Evolutionary conservation across 164 flowering plant species (phyloP).

Genomic region (Vitis vinifera): DNA sequence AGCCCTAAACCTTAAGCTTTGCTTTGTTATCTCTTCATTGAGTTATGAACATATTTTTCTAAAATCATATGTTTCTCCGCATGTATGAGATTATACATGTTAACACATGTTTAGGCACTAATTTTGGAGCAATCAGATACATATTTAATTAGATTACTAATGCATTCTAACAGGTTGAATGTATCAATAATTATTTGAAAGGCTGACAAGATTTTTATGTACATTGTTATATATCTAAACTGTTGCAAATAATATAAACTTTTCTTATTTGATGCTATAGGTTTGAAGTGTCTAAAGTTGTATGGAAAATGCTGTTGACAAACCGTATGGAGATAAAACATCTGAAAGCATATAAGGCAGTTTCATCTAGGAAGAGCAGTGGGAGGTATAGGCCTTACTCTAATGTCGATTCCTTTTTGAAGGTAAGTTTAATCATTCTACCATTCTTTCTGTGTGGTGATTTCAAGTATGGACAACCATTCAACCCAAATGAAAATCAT

Average conservation of each 20-base stretch:
- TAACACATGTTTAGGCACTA: background rate
- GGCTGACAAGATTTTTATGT: too few relatives aligned
- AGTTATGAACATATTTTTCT: too few relatives aligned
- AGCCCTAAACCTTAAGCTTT: too few relatives aligned
- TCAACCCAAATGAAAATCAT: too few relatives aligned
- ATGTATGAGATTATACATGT: background rate
- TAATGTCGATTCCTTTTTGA: constrained; percentile 67
- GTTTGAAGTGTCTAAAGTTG: constrained; percentile 50
- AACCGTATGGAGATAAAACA: constrained; percentile 34
- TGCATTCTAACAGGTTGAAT: background rate
- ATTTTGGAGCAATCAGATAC: background rate
- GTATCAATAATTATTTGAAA: background rate
- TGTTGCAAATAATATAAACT: background rate
- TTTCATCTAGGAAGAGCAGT: constrained; percentile 40
- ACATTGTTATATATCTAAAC: too few relatives aligned
- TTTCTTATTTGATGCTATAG: constrained; percentile 25
- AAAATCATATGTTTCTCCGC: too few relatives aligned
- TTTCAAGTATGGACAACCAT: too few relatives aligned
- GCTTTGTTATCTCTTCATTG: too few relatives aligned
- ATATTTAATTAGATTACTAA: background rate
- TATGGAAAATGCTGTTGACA: constrained; percentile 49
- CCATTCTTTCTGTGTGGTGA: background rate
- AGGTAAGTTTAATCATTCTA: constrained; percentile 39
- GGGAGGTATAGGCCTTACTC: constrained; percentile 67
- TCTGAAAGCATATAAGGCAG: constrained; percentile 30